Base-by-base conservation (phyloP, 2,329 filamentous ascomycete species). In the Penicillium sp. region DNA sequence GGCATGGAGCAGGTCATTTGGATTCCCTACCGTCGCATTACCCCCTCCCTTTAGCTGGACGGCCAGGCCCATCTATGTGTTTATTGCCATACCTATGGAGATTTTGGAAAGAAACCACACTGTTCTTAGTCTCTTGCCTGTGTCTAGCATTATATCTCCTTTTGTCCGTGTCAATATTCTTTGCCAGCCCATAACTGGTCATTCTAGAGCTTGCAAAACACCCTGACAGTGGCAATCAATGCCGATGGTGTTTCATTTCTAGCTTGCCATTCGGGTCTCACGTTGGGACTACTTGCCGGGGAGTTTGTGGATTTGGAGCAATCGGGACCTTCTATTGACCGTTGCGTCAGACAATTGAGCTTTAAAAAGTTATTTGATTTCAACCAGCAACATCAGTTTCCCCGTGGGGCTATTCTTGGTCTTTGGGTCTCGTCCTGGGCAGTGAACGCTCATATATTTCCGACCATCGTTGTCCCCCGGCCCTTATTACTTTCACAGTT, bases 1-100 rank as follows among this genome's bases (percentile, higher is more conserved):
- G 32, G 13, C 18, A 29, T 43, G 39, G 18, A 49, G 30, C 32
- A 42, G 18, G n/a, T 42, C 43, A 42, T 32, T 40, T 38, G 32
- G 10, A 47, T 13, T 23, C 23, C 23, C 5, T 23, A 34, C 44
- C 9, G n/a, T 50, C 38, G 13, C 32, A 34, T 47, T 29, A 38
- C 27, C 18, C 18, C 30, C 10, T 47, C 26, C 4, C 26, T 18
- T 35, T 18, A 19, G 30, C 38, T 38, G 38, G 27, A 16, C 34
- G 35, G 14, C 35, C 27, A 32, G 35, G 29, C 35, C 36, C 27
- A 38, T 36, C 13, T 38, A 43, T 27, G 41, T 43, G 26, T 49
- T 48, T 14, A 32, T 53, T 26, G 51, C 51, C 29, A 29, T 48
- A 29, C 45, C 32, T n/a, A 42, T 43, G 32, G 51, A 38, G 45